Conservation (phyloP, 805 yeast species). For the Wickerhamomyces queroliae region DNA sequence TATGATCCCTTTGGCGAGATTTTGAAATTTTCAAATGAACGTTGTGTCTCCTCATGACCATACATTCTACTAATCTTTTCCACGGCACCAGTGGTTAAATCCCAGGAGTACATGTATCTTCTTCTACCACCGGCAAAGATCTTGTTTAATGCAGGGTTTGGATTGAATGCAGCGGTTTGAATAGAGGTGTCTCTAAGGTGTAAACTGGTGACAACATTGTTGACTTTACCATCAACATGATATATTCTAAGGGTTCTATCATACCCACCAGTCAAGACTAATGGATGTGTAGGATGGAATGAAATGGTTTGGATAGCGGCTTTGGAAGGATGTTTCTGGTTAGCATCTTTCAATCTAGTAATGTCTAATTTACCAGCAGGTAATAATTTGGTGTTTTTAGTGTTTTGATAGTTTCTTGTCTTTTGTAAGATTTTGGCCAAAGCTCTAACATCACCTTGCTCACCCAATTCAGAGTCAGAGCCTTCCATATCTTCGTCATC, state of each 20-base stretch:
- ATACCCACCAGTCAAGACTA: constrained; percentile 86
- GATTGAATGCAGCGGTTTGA: constrained; percentile 64
- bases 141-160: constrained; percentile 37
- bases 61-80: constrained; percentile 86
- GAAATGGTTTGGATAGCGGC: constrained; percentile 81
- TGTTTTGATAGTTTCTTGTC: constrained; percentile 34
- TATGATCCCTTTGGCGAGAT: constrained; percentile 66
- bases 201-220: constrained; percentile 76
- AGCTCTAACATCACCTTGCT: constrained; percentile 35
- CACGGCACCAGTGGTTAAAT: constrained; percentile 62
- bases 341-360: constrained; percentile 83
- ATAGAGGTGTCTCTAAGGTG: constrained; percentile 78
- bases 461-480: constrained; percentile 24
- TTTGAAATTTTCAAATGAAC: constrained; percentile 82
- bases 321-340: constrained; percentile 56
- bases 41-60: constrained; percentile 84
- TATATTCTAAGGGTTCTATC: constrained; percentile 83
- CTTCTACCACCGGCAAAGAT: constrained; percentile 90
- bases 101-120: constrained; percentile 90
- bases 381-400: constrained; percentile 43
- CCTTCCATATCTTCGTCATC: constrained; percentile 24
- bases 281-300: constrained; percentile 82
- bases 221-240: constrained; percentile 84
- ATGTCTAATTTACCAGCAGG: constrained; percentile 71
- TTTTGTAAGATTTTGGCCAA: constrained; percentile 31